A percentile compares a stretch with the other conserved stretches of the same genome.
These are phyloP conservation scores for Marasmius sp. DNA, from an alignment of 1,284 basidiomycete genomes.

Conservation along the genomic window DNA sequence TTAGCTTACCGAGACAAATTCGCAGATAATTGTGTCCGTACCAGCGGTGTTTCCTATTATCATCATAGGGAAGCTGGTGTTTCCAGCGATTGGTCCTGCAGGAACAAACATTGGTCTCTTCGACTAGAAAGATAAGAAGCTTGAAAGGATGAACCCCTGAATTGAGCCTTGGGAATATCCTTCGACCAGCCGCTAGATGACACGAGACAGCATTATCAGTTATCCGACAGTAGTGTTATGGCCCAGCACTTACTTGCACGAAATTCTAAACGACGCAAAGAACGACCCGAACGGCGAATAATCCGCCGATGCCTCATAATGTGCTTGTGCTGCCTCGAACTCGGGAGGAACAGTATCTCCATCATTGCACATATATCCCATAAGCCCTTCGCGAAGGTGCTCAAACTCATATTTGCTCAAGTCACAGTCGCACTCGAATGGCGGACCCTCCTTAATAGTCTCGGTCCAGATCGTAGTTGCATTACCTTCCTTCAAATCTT, in stretches of 20 bases:
- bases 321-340: neutral
- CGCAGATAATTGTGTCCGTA: neutral
- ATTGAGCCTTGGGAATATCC: neutral
- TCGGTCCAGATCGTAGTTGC: neutral
- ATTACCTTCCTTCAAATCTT: neutral
- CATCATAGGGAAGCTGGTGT: neutral
- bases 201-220: neutral
- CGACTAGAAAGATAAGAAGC: neutral
- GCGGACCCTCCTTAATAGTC: conserved; percentile 6
- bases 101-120: neutral
- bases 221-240: neutral
- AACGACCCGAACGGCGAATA: neutral
- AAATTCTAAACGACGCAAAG: neutral
- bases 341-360: neutral
- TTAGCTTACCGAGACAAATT: neutral
- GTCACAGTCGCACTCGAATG: neutral
- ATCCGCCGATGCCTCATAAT: neutral
- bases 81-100: neutral
- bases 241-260: neutral
- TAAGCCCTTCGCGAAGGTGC: neutral
- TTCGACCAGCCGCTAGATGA: neutral
- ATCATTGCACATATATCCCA: neutral
- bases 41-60: neutral
- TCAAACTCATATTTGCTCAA: neutral
- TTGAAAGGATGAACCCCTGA: neutral